A percentile compares a stretch with the other conserved stretches of the same genome.
Conservation (phyloP, 176 grass and related monocot species). For the Pharus latifolius region DNA sequence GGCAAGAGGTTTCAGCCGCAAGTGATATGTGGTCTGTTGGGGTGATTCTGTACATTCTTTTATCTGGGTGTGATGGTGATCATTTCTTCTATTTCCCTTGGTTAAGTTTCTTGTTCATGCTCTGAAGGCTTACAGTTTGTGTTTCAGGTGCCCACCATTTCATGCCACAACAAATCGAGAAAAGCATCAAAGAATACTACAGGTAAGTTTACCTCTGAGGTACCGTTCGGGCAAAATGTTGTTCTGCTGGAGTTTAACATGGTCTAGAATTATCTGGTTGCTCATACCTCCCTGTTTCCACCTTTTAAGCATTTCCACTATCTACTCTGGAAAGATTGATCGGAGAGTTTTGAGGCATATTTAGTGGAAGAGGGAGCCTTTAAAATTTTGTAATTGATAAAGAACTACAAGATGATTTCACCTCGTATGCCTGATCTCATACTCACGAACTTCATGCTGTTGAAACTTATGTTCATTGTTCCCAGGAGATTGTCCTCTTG, state of each 20-base stretch:
- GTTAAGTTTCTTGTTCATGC: not conserved
- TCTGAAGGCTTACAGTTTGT: not conserved
- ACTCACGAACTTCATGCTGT: not conserved
- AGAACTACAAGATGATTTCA: not conserved
- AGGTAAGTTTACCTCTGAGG: constrained; percentile 31
- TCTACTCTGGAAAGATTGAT: not conserved
- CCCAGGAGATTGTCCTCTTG: not conserved
- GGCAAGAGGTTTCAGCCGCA: constrained; percentile 45
- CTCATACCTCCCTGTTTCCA: not conserved
- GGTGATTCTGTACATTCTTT: constrained; percentile 60
- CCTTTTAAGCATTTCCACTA: not conserved
- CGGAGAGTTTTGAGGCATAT: not conserved
- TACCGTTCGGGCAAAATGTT: not conserved
- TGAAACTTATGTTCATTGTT: not conserved
- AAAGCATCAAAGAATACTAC: constrained; percentile 53
- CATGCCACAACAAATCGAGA: constrained; percentile 55
- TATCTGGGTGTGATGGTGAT: constrained; percentile 49
- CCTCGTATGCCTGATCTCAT: not conserved
- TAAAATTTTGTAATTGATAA: not conserved
- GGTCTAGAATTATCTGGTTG: not conserved
- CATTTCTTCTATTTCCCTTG: not conserved
- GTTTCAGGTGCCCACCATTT: constrained; percentile 60
- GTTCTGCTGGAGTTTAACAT: not conserved
- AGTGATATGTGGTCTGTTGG: constrained; percentile 82
- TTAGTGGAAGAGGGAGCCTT: not conserved